Conservation (phyloP, 1,139 yeast genomes). For the Hanseniaspora uvarum region DNA sequence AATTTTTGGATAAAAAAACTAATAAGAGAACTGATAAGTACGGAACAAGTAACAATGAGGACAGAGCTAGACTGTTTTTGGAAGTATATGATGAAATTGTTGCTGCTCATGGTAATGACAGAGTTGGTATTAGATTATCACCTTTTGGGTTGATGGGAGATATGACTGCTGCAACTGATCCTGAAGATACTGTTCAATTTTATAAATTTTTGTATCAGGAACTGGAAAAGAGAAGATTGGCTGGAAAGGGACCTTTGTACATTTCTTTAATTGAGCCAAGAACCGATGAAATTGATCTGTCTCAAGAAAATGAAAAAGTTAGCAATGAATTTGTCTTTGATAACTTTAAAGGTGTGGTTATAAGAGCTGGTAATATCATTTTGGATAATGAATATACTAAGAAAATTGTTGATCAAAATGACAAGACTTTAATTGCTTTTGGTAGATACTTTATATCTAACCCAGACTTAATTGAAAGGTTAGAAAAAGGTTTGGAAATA, state of each 20-base stretch:
- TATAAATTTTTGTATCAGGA: constrained; percentile 29
- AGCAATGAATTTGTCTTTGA: constrained; percentile 35
- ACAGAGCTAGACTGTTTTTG: constrained; percentile 30
- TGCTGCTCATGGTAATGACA: constrained; percentile 26
- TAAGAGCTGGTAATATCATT: constrained; percentile 42
- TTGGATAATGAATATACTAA: constrained; percentile 24
- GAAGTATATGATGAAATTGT: constrained; percentile 30
- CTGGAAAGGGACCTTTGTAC: constrained; percentile 40
- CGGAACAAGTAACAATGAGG: constrained; percentile 35
- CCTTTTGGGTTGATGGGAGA: constrained; percentile 31
- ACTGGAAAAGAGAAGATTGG: constrained; percentile 33
- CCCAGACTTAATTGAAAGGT: constrained; percentile 44
- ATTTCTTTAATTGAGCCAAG: constrained; percentile 42
- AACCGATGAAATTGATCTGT: neutral
- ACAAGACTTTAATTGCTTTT: constrained; percentile 38
- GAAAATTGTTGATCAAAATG: constrained; percentile 30
- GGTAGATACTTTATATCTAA: constrained; percentile 43
- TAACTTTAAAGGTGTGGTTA: constrained; percentile 41
- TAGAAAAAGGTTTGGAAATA: constrained; percentile 28
- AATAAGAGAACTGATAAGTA: constrained; percentile 36
- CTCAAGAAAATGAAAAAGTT: constrained; percentile 23
- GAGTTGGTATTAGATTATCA: constrained; percentile 31
- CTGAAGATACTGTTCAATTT: constrained; percentile 17
- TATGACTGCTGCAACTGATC: constrained; percentile 29
- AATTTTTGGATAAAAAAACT: constrained; percentile 33